Percentiles rank a stretch among this genome's conserved stretches.
Conservation (phyloP, 345 rosid species). For the Crucihimalaya himalaica region DNA sequence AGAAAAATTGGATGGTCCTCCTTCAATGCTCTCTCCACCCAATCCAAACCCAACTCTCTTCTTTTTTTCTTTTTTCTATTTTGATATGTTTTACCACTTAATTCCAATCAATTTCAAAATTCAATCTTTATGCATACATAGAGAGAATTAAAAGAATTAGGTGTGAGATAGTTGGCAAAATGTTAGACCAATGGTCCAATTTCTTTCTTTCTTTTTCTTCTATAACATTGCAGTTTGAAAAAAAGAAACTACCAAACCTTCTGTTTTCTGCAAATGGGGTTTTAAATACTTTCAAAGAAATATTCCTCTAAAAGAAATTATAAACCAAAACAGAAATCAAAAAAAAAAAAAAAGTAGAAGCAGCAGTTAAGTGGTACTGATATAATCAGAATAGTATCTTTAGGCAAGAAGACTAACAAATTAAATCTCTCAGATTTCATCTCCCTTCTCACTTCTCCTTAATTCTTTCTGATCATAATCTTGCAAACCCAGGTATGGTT, state of each 20-base stretch:
- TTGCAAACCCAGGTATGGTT: conserved; percentile 17
- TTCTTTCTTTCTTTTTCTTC: conserved; percentile 33
- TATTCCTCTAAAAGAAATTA: conserved; percentile 28
- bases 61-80: conserved; percentile 2
- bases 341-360: conserved; percentile 33
- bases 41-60: conserved; percentile 35
- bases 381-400: conserved; percentile 38
- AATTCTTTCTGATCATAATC: not conserved
- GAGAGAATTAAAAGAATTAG: conserved; percentile 22
- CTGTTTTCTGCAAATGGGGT: conserved; percentile 52
- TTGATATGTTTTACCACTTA: conserved; percentile 6
- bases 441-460: conserved; percentile 22
- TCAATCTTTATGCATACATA: conserved; percentile 14
- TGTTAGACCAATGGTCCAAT: conserved; percentile 48
- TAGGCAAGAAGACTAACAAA: conserved; percentile 4
- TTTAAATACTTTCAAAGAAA: conserved; percentile 27
- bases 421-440: conserved; percentile 30
- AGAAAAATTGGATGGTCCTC: conserved; percentile 47
- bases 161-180: conserved; percentile 35
- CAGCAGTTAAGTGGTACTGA: conserved; percentile 46
- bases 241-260: conserved; percentile 43
- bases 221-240: conserved; percentile 40
- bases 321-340: conserved; percentile 33
- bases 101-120: conserved; percentile 23
- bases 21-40: conserved; percentile 38